phyloP scores from a whole-genome alignment of 768 basidiomycete species.

The Chalciporus chontae region DNA sequence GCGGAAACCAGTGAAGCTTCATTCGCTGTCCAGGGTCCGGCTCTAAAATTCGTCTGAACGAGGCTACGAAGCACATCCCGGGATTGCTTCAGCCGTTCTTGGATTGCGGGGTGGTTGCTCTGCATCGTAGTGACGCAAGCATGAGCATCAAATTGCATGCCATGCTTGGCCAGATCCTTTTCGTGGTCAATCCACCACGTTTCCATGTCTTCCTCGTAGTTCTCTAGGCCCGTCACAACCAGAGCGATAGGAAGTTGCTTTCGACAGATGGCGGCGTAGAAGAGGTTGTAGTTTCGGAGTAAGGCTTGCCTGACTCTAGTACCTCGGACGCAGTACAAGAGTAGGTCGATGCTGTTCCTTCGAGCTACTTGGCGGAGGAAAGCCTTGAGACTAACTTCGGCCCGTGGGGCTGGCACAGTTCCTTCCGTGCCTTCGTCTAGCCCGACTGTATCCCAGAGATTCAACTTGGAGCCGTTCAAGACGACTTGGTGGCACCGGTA shows the following conservation, averaged over 20 bases:
- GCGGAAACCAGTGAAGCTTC: constrained; percentile 15
- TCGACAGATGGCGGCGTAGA: constrained; percentile 29
- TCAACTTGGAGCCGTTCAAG: constrained; percentile 17
- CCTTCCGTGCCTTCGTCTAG: constrained; percentile 31
- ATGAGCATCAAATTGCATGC: constrained; percentile 36
- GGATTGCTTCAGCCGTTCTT: constrained; percentile 17
- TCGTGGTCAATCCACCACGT: constrained; percentile 39
- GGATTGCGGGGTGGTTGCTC: constrained; percentile 24
- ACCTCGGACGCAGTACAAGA: constrained; percentile 35
- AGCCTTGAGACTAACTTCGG: constrained; percentile 24
- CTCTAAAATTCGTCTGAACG: constrained; percentile 7
- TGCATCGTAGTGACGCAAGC: constrained; percentile 40
- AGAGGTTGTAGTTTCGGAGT: constrained; percentile 29
- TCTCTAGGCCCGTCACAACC: constrained; percentile 36
- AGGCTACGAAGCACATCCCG: constrained; percentile 20
- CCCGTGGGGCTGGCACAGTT: constrained; percentile 22
- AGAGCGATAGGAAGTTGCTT: constrained; percentile 31
- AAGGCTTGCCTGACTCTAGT: constrained; percentile 25
- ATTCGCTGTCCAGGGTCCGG: constrained; percentile 22
- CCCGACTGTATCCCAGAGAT: constrained; percentile 33
- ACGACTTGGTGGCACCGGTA: constrained; percentile 20
- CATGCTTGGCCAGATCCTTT: constrained; percentile 25
- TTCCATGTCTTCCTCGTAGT: constrained; percentile 32
- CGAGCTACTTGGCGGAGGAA: constrained; percentile 33
- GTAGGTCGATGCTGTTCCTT: constrained; percentile 28